phyloP scores from a whole-genome alignment of 2,329 filamentous ascomycete species.

The Sporothrix schenckii region DNA sequence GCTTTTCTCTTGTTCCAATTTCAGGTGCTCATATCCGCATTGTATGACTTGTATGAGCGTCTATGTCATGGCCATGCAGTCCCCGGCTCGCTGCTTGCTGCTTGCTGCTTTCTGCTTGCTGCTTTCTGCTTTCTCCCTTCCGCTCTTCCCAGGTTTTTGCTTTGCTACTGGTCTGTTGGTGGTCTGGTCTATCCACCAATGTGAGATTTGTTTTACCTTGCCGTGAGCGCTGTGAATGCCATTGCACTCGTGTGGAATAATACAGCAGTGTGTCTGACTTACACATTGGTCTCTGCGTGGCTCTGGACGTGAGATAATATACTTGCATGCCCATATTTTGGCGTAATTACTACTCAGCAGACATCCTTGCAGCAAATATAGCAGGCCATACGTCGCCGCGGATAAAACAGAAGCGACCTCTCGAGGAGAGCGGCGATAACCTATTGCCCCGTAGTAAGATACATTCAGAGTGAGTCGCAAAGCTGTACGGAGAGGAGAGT shows the following conservation, averaged over 20 bases:
- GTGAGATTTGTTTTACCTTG: conserved; percentile 7
- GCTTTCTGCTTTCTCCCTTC: neutral
- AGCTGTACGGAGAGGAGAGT: neutral
- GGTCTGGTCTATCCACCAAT: neutral
- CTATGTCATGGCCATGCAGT: conserved; percentile 18
- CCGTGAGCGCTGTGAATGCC: neutral
- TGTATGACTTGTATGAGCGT: neutral
- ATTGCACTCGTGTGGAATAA: neutral
- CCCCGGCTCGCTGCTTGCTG: neutral
- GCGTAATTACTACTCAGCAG: too few species aligned
- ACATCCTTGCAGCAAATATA: too few species aligned
- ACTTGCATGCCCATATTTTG: neutral
- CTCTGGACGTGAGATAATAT: neutral
- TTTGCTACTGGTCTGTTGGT: conserved; percentile 10
- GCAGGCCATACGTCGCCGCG: too few species aligned
- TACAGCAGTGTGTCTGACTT: too few species aligned
- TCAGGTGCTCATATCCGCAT: neutral
- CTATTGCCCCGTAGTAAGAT: neutral
- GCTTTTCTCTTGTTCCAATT: neutral
- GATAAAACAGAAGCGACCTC: too few species aligned
- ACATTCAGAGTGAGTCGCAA: neutral
- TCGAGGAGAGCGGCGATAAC: neutral
- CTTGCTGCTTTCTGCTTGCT: neutral
- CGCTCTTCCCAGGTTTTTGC: neutral
- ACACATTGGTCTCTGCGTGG: too few species aligned